Percentiles rank a stretch among this genome's conserved stretches.
phyloP scores from a whole-genome alignment of 2,329 filamentous ascomycete genomes.

The Penicillium olsonii region DNA sequence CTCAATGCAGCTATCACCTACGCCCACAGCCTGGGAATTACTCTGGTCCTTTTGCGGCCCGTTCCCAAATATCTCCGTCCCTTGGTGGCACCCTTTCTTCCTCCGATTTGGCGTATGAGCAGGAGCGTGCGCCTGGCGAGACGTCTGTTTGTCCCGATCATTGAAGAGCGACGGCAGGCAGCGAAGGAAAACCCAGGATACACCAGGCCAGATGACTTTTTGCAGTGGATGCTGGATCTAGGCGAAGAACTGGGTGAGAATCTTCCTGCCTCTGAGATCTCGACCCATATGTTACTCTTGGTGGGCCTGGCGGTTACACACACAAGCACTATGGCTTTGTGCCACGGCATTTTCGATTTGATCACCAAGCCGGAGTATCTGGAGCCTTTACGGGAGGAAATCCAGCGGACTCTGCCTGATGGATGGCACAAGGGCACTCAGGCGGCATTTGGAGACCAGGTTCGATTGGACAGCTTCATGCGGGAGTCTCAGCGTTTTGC shows the following conservation, averaged over 20 bases:
- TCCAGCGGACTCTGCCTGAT: conserved; percentile 28
- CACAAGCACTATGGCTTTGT: conserved; percentile 31
- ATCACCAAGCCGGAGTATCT: conserved; percentile 53
- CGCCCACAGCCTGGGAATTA: conserved; percentile 37
- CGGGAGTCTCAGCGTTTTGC: conserved; percentile 32
- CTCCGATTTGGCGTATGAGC: conserved; percentile 36
- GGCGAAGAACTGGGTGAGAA: conserved; percentile 22
- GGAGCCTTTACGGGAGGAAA: conserved; percentile 54
- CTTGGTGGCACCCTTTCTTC: conserved; percentile 36
- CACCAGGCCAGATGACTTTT: conserved; percentile 31
- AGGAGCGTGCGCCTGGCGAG: conserved; percentile 31
- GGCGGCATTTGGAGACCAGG: conserved; percentile 19
- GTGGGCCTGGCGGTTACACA: conserved; percentile 31
- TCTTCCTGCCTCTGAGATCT: conserved; percentile 22
- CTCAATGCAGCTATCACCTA: conserved; percentile 36
- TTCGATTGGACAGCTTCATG: conserved; percentile 31
- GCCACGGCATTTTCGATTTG: conserved; percentile 54
- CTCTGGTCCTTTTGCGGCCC: conserved; percentile 33
- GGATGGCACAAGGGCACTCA: conserved; percentile 30
- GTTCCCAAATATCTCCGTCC: conserved; percentile 38
- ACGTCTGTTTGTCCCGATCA: conserved; percentile 36
- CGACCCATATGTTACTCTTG: conserved; percentile 28
- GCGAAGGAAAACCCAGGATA: conserved; percentile 17
- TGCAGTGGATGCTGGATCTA: conserved; percentile 37
- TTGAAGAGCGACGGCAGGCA: conserved; percentile 30